Base-by-base conservation (phyloP, 768 basidiomycete genomes). In the Phylloporus arenicola region DNA sequence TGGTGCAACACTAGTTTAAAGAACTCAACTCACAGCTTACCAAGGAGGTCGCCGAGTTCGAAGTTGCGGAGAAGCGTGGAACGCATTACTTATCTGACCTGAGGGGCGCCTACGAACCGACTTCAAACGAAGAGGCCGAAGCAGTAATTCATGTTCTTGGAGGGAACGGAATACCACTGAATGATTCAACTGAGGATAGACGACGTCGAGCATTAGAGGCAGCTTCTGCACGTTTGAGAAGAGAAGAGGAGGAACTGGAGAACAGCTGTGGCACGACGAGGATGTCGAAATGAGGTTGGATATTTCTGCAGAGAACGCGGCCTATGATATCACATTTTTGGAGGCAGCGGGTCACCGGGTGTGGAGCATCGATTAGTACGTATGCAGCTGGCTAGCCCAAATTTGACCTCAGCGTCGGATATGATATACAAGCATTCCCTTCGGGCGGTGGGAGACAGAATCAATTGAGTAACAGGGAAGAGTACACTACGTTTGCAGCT, bases 21-120 rank as follows among this genome's bases (percentile, higher is more conserved):
- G 75, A 78, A 51, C 70, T 90, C 6, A 88, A 89, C 61, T 88
- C 86, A 2, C 72, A 78, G 51, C 75, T 89, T 2, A 88, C 88
- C 61, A 73, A 78, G 6, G 86, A 91, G 60, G 84, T 89, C 1
- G 73, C 72, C 1, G 83, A 82, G 56, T 88, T 79, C 47, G 88
- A 88, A 61, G 72, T 74, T 5, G 73, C 77, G 2, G 68, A 67
- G 5, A 64, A 66, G 14, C 68, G 71, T 9, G 82, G 83, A 5
- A 79, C 83, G 1, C 82, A 85, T 58, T 68, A 72, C 45, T 71
- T 89, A 2, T 48, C 54, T 8, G 60, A 67, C 42, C 6, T 60
- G 16, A 61, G 64, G 1, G 72, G 68, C 4, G 58, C 57, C 6
- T 84, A 86, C 54, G 69, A 81, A 37, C 79, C 81, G 1, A 70